A percentile compares a stretch with the other conserved stretches of the same genome.
phyloP scores from a whole-genome alignment of 495 filamentous ascomycete species.

The Penicillium canariense region DNA sequence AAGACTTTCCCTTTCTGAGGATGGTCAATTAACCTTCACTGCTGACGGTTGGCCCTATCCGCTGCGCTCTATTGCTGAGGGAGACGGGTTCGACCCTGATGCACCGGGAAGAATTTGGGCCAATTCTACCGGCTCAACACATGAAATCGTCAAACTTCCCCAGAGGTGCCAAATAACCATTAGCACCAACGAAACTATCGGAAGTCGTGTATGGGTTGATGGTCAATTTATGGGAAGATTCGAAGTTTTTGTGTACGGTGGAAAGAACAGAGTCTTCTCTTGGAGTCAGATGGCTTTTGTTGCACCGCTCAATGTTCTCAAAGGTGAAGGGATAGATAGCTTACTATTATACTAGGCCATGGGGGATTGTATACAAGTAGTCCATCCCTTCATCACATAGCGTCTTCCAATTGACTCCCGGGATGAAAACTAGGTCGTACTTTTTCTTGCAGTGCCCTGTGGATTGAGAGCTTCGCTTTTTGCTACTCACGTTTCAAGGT shows the following conservation, averaged over 20 bases:
- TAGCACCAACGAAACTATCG: conserved; percentile 35
- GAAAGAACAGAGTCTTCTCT: conserved; percentile 46
- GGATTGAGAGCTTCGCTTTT: background rate
- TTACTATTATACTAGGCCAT: conserved; percentile 1
- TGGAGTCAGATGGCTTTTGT: conserved; percentile 61
- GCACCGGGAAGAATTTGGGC: conserved; percentile 33
- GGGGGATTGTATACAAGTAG: background rate
- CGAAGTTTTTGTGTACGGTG: conserved; percentile 55
- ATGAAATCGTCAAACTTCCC: conserved; percentile 24
- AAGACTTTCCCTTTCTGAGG: conserved; percentile 26
- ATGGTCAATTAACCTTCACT: conserved; percentile 38
- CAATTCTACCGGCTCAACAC: conserved; percentile 29
- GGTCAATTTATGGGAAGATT: conserved; percentile 47
- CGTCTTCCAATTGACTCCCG: too few relatives aligned
- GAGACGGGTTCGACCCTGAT: conserved; percentile 26
- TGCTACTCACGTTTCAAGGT: background rate
- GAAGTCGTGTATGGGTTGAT: conserved; percentile 48
- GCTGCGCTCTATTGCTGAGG: conserved; percentile 38
- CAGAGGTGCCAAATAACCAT: conserved; percentile 28
- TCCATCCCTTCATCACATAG: too few relatives aligned
- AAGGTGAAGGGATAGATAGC: conserved; percentile 24
- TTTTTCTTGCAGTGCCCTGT: too few relatives aligned
- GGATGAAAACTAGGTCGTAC: too few relatives aligned
- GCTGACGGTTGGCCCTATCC: conserved; percentile 53
- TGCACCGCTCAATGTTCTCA: conserved; percentile 41